These are phyloP conservation scores for Triglochin maritima DNA, from an alignment of 106 monocot species.

Conservation along the genomic window DNA sequence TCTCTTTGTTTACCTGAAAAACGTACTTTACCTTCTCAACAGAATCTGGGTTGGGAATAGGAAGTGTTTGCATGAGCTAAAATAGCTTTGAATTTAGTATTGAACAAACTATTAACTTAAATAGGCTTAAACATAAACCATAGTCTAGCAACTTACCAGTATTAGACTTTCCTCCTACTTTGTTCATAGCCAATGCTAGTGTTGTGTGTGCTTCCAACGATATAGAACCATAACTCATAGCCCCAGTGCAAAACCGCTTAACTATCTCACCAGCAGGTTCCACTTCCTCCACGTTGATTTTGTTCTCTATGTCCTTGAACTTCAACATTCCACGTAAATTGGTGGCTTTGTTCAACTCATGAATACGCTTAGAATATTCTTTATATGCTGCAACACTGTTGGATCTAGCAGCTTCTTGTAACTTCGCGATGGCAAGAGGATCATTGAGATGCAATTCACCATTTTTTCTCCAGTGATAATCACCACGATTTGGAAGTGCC, in stretches of 20 bases:
- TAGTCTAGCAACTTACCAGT: slow-evolving; percentile 37
- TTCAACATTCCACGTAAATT: slow-evolving; percentile 82
- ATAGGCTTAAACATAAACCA: too few relatives aligned
- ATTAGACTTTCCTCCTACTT: slow-evolving; percentile 89
- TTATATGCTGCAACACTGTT: slow-evolving; percentile 78
- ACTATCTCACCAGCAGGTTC: slow-evolving; percentile 83
- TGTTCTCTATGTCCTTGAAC: slow-evolving; percentile 51
- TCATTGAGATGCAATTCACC: slow-evolving; percentile 93
- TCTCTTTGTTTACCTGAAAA: too few relatives aligned
- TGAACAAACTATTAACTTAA: too few relatives aligned
- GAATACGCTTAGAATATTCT: slow-evolving; percentile 70
- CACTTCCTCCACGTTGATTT: slow-evolving; percentile 71
- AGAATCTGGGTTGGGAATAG: too few relatives aligned
- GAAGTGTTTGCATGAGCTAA: too few relatives aligned
- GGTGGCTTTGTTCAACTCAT: slow-evolving; percentile 73
- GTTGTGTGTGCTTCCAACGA: slow-evolving; percentile 91
- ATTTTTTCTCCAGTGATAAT: slow-evolving; percentile 92
- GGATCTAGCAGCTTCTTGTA: slow-evolving; percentile 77
- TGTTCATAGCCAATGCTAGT: slow-evolving; percentile 91
- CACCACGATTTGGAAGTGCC: slow-evolving; percentile 82
- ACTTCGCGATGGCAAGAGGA: slow-evolving; percentile 84
- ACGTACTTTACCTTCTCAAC: too few relatives aligned
- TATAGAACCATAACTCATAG: slow-evolving; percentile 98
- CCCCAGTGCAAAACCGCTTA: slow-evolving; percentile 86
- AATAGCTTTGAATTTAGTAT: too few relatives aligned